phyloP scores from a whole-genome alignment of 495 filamentous ascomycete genomes.

The Aspergillus carlsbadensis region DNA sequence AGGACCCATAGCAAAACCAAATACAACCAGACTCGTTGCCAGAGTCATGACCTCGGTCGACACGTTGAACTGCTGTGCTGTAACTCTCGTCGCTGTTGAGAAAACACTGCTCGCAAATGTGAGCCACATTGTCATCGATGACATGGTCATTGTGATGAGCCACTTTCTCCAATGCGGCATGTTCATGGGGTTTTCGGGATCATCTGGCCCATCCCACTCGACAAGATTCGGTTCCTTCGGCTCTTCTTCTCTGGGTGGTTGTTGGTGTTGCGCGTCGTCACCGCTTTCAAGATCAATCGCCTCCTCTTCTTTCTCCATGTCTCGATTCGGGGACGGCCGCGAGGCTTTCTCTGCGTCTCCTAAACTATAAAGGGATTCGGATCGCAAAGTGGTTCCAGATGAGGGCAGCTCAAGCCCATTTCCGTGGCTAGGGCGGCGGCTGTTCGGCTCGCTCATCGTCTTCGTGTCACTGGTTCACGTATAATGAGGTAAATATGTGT shows the following conservation, averaged over 20 bases:
- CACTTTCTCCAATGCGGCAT: conserved; percentile 63
- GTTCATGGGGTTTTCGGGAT: conserved; percentile 73
- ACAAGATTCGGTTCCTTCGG: conserved; percentile 42
- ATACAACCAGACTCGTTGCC: conserved; percentile 55
- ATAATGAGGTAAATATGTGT: neutral
- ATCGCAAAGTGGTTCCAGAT: conserved; percentile 15
- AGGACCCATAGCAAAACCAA: conserved; percentile 56
- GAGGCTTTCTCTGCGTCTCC: conserved; percentile 10
- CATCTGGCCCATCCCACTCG: conserved; percentile 50
- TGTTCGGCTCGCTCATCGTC: conserved; percentile 3
- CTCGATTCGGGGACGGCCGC: conserved; percentile 4
- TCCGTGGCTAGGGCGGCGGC: neutral
- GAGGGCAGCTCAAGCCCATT: conserved; percentile 6
- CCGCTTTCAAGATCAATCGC: conserved; percentile 9
- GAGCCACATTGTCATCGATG: conserved; percentile 56
- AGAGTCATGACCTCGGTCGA: conserved; percentile 55
- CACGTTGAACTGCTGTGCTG: conserved; percentile 50
- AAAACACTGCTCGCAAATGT: conserved; percentile 62
- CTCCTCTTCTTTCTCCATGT: conserved; percentile 15
- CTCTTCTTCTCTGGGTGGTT: conserved; percentile 20
- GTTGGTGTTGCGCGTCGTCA: neutral
- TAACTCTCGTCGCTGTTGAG: conserved; percentile 50
- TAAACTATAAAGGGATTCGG: conserved; percentile 8
- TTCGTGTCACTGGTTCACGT: neutral
- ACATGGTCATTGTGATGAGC: conserved; percentile 63